Percentiles rank a stretch among this genome's conserved stretches.
These are phyloP conservation scores for Tillandsia leiboldiana DNA, from an alignment of 176 grass and related monocot species.

Conservation along the genomic window DNA sequence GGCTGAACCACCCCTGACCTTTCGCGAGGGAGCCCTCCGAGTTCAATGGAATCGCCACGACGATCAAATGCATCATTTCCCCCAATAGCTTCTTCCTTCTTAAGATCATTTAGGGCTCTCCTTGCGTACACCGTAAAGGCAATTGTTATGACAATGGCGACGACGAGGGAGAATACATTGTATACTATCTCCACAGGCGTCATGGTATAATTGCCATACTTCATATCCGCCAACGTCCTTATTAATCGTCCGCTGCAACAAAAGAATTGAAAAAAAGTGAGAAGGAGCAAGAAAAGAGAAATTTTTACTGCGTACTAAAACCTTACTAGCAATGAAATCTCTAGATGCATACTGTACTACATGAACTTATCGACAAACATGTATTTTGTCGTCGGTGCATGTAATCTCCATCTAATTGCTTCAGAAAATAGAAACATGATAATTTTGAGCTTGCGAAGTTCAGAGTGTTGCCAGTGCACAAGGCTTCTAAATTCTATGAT, in stretches of 20 bases:
- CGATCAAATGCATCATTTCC: not conserved
- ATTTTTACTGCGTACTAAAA: constrained; percentile 3
- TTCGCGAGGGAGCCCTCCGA: constrained; percentile 34
- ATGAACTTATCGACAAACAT: no score
- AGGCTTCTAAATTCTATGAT: no score
- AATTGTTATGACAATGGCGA: constrained; percentile 41
- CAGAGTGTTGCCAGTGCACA: no score
- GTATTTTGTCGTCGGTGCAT: no score
- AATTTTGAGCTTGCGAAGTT: no score
- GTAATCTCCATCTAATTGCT: no score
- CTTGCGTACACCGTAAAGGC: constrained; percentile 68
- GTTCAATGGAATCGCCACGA: constrained; percentile 11
- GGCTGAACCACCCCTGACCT: constrained; percentile 18
- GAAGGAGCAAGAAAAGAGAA: not conserved
- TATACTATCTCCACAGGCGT: constrained; percentile 74
- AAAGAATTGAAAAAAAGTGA: not conserved
- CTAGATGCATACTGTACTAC: no score
- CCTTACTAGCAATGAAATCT: not conserved
- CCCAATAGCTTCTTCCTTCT: constrained; percentile 20
- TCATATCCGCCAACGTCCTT: constrained; percentile 55
- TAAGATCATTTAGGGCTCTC: constrained; percentile 45
- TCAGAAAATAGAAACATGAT: no score
- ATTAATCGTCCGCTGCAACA: constrained; percentile 71
- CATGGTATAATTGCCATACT: constrained; percentile 60
- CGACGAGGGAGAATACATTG: constrained; percentile 50